Base-by-base conservation (phyloP, 2,329 filamentous ascomycete species). In the Neonectria coccinea region DNA sequence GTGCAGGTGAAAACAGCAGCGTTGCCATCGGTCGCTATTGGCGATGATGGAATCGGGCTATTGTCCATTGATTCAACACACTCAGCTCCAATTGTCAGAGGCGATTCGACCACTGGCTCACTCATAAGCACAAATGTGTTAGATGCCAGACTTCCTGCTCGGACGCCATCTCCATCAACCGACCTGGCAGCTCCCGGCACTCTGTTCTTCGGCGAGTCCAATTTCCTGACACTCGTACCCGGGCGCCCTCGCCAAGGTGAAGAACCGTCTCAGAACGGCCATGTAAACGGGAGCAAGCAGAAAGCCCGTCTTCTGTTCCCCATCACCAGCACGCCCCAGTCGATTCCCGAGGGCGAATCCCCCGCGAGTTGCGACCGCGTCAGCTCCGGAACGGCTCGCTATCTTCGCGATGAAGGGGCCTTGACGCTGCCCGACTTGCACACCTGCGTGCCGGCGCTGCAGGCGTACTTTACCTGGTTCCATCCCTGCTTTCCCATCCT, bases 401-500 rank as follows among this genome's bases (percentile, higher is more conserved):
- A 83, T 63, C 81, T 86, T 3, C 80, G 80, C 12, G 81, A 83
- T 36, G 79, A 83, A 48, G 75, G 76, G 7, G 77, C 74, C 12
- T 81, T 87, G 45, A 79, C 80, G 0, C 81, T 85, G 25, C 85
- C 85, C 0, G 77, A 81, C 2, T 67, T 75, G 14, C 70, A 78
- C 2, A 77, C 82, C 18, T 81, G 81, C 45, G 75, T 82, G 4
- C 78, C 78, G 1, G 76, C 85, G 0, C 69, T 87, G 1, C 75
- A 80, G 18, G 84, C 85, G 0, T 88, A 87, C 74, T 88, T 88
- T 59, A 76, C 79, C 22, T 86, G 84, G 81, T 87, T 87, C 56
- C 86, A 88, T 66, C 84, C 86, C 0, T 84, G 83, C 58, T 88
- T 87, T 52, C 84, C 86, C 0, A 79, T 88, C 12, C 67, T 88